Conservation (phyloP, 306 rosid genomes). For the Cicer pinnatifidum region DNA sequence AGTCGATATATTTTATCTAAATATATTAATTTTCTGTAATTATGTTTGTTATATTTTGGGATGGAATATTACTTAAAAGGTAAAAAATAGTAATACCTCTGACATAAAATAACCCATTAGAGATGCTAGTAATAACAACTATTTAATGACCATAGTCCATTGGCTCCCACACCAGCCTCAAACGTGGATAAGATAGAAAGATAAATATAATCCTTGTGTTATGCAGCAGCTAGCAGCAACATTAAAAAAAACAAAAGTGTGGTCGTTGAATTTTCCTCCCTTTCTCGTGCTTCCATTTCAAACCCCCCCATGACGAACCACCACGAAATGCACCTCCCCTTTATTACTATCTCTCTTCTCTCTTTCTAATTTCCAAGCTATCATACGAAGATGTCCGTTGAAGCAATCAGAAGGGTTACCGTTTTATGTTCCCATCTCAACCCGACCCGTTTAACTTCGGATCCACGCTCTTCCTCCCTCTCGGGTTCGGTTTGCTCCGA, state of each 20-base stretch:
- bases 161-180: no score
- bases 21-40: no score
- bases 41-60: no score
- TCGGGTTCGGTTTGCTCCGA: constrained; percentile 41
- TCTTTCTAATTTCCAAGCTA: not conserved
- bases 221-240: not conserved
- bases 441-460: constrained; percentile 44
- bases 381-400: constrained; percentile 42
- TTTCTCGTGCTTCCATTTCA: not conserved
- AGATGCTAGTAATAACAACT: no score
- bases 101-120: no score
- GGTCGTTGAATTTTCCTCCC: not conserved
- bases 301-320: not conserved
- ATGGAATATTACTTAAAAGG: no score
- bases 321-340: not conserved
- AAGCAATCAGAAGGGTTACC: constrained; percentile 66
- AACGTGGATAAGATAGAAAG: not conserved
- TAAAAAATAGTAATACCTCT: no score
- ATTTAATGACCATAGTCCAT: no score
- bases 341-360: not conserved
- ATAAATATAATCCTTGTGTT: not conserved
- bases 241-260: not conserved
- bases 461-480: constrained; percentile 1
- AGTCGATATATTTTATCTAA: no score
- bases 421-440: constrained; percentile 69